phyloP scores from a whole-genome alignment of 2,329 filamentous ascomycete species.

The Exophiala viscosa region DNA sequence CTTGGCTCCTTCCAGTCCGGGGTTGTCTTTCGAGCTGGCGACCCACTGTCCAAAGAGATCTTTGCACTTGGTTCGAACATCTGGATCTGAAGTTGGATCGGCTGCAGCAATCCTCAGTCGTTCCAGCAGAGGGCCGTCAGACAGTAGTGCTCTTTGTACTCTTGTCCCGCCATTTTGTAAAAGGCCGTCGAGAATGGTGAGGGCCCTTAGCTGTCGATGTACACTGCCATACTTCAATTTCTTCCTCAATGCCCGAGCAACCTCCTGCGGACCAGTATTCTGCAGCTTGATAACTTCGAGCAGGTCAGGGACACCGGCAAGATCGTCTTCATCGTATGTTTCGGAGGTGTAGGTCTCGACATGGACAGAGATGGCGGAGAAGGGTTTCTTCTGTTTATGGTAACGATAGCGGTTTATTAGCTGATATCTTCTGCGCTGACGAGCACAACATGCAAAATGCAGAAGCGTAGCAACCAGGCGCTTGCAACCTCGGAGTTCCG shows the following conservation, averaged over 20 bases:
- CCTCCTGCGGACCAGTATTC: conserved; percentile 78
- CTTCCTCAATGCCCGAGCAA: conserved; percentile 87
- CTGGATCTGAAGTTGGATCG: conserved; percentile 75
- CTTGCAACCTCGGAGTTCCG: conserved; percentile 19
- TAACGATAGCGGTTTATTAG: conserved; percentile 29
- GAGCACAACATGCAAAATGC: conserved; percentile 26
- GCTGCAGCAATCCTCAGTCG: conserved; percentile 83
- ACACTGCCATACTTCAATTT: conserved; percentile 97
- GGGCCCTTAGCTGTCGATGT: conserved; percentile 85
- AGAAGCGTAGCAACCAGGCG: conserved; percentile 21
- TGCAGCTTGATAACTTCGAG: conserved; percentile 93
- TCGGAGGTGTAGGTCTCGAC: conserved; percentile 89
- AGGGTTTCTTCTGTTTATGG: conserved; percentile 66
- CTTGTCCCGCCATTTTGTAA: conserved; percentile 89
- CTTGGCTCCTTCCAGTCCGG: conserved; percentile 76
- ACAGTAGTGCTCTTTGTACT: conserved; percentile 76
- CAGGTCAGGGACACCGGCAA: conserved; percentile 86
- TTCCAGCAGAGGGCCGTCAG: conserved; percentile 87
- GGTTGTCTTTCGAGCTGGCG: conserved; percentile 71
- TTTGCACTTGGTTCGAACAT: conserved; percentile 85
- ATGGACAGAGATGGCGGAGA: conserved; percentile 87
- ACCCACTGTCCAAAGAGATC: conserved; percentile 84
- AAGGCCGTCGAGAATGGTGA: conserved; percentile 84
- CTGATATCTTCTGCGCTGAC: conserved; percentile 27
- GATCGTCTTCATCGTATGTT: conserved; percentile 82